Conservation (phyloP, 192 early-diverging fungal genomes). For the Tieghemiomyces parasiticus region DNA sequence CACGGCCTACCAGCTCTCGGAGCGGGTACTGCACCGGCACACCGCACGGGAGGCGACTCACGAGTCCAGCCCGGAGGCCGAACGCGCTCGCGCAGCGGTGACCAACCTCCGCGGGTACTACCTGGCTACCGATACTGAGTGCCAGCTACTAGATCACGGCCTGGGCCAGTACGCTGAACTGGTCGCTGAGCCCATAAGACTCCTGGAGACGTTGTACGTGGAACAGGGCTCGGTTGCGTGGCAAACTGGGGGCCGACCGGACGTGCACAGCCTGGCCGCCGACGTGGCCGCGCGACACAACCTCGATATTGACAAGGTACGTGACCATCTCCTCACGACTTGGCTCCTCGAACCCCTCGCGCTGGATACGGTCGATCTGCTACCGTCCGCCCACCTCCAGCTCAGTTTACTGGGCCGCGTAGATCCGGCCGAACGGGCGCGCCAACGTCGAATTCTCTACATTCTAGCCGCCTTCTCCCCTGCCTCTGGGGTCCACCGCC, state of each 20-base stretch:
- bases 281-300: slow-evolving; percentile 24
- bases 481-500: slow-evolving; percentile 19
- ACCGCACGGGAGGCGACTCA: background rate
- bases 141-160: slow-evolving; percentile 17
- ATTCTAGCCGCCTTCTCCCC: slow-evolving; percentile 26
- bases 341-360: slow-evolving; percentile 1
- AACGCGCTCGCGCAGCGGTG: background rate
- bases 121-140: slow-evolving; percentile 26
- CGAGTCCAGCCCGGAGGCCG: background rate
- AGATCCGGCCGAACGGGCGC: slow-evolving; percentile 20
- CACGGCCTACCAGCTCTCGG: slow-evolving; percentile 31
- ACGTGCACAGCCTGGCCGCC: slow-evolving; percentile 13
- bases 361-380: background rate
- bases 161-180: slow-evolving; percentile 16
- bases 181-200: slow-evolving; percentile 15
- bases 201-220: slow-evolving; percentile 24
- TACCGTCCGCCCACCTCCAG: slow-evolving; percentile 17
- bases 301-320: slow-evolving; percentile 23
- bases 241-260: background rate
- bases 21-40: slow-evolving; percentile 13
- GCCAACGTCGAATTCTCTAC: slow-evolving; percentile 35
- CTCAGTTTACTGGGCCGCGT: slow-evolving; percentile 4
- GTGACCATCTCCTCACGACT: background rate
- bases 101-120: slow-evolving; percentile 1
- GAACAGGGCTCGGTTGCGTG: slow-evolving; percentile 11